phyloP scores from a whole-genome alignment of 2,329 filamentous ascomycete genomes.

The Dactylellina sp. region DNA sequence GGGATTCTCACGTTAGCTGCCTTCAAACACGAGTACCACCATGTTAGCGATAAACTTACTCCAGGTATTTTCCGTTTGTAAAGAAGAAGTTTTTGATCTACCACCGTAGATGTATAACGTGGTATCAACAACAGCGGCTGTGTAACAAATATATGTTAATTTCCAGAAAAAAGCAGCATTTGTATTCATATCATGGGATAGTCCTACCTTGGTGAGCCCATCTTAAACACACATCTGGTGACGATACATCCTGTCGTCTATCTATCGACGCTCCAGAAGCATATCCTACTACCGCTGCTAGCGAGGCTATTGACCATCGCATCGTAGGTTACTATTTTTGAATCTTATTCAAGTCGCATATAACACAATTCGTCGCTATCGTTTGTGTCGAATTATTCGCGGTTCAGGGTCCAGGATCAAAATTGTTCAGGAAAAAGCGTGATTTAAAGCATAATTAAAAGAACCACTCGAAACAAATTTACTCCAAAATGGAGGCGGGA shows the following conservation, averaged over 20 bases:
- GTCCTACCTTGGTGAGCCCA: slow-evolving; percentile 54
- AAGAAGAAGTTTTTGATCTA: slow-evolving; percentile 70
- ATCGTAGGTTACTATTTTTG: slow-evolving; percentile 13
- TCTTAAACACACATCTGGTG: slow-evolving; percentile 58
- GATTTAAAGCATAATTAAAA: neutral
- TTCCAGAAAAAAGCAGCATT: neutral
- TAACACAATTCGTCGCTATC: neutral
- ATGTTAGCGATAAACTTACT: slow-evolving; percentile 67
- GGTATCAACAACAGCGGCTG: slow-evolving; percentile 76
- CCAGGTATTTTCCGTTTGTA: slow-evolving; percentile 75
- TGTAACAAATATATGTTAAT: slow-evolving; percentile 53
- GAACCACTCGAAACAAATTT: neutral
- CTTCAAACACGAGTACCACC: neutral
- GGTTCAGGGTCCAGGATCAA: neutral
- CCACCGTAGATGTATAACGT: slow-evolving; percentile 83
- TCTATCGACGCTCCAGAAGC: slow-evolving; percentile 15
- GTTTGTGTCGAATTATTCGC: neutral
- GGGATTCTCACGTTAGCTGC: slow-evolving; percentile 13
- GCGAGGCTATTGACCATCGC: slow-evolving; percentile 25
- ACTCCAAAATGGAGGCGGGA: slow-evolving; percentile 8
- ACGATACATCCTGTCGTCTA: slow-evolving; percentile 37
- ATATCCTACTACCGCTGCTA: slow-evolving; percentile 23
- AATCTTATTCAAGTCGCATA: neutral
- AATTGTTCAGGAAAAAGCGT: neutral
- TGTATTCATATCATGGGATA: neutral